Conservation (phyloP, 352 stramenopile genomes). For the Phytopythium aichiense region DNA sequence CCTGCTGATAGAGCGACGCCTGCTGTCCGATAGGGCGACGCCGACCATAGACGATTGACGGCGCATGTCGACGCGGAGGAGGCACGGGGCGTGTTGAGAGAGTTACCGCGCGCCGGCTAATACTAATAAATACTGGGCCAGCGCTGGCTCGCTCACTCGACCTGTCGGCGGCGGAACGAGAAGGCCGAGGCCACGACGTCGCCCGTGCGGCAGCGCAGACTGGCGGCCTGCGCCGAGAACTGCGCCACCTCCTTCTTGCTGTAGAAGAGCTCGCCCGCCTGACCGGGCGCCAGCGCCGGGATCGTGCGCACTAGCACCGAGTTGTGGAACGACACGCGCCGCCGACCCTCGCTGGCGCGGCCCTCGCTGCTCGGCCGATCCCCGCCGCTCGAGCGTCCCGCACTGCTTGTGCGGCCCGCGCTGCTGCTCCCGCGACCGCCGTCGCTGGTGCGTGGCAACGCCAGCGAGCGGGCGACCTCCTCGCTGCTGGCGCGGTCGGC, state of each 20-base stretch:
- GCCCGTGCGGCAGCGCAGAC: constrained; percentile 46
- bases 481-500: constrained; percentile 27
- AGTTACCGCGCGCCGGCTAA: neutral
- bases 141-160: neutral
- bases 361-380: constrained; percentile 25
- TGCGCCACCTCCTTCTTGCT: constrained; percentile 53
- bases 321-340: constrained; percentile 56
- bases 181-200: constrained; percentile 29
- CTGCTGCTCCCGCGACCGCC: constrained; percentile 10
- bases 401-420: no score
- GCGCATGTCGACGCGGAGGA: no score
- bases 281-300: constrained; percentile 38
- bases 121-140: constrained; percentile 3
- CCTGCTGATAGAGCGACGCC: neutral
- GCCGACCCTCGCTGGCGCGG: constrained; percentile 20
- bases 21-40: no score
- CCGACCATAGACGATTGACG: no score
- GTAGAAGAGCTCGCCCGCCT: constrained; percentile 61
- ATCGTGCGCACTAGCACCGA: constrained; percentile 59
- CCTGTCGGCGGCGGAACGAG: constrained; percentile 5
- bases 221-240: constrained; percentile 53
- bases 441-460: constrained; percentile 16
- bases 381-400: neutral
- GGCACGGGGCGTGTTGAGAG: neutral
- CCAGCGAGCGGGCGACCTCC: constrained; percentile 3